A percentile compares a stretch with the other conserved stretches of the same genome.
Conservation (phyloP, 306 rosid species). For the Neltuma alba region DNA sequence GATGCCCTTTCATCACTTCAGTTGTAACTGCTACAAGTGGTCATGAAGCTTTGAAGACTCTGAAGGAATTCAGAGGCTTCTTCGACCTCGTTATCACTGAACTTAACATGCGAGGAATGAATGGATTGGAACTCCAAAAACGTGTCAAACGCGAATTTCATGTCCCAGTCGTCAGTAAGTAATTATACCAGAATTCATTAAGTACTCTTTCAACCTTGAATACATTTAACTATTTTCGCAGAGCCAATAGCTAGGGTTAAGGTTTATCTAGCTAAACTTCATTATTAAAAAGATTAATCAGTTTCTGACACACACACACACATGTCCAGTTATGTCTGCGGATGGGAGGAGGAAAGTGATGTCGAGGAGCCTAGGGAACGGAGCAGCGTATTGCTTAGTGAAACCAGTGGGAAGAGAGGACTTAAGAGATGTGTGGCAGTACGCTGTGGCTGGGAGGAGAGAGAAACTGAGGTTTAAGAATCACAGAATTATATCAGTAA, state of each 20-base stretch:
- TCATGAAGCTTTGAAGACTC: conserved; percentile 57
- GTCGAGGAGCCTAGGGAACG: conserved; percentile 41
- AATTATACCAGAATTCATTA: not conserved
- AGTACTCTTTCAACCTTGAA: not conserved
- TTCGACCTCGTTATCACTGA: conserved; percentile 62
- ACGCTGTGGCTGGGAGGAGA: conserved; percentile 39
- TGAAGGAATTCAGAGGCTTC: conserved; percentile 41
- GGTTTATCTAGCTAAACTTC: not conserved
- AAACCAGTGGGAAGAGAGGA: conserved; percentile 62
- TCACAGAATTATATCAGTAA: not conserved
- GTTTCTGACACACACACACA: not conserved
- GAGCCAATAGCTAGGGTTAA: conserved; percentile 3
- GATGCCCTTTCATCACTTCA: conserved; percentile 41
- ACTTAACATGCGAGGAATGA: conserved; percentile 60
- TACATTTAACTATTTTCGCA: no score
- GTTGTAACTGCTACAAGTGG: conserved; percentile 52
- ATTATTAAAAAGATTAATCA: no score
- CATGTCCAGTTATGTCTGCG: conserved; percentile 64
- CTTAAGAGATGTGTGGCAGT: conserved; percentile 56
- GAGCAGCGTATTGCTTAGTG: conserved; percentile 44
- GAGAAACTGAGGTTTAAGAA: conserved; percentile 24
- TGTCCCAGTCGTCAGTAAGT: conserved; percentile 70
- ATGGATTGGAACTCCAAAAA: conserved; percentile 62
- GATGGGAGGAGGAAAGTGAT: conserved; percentile 52
- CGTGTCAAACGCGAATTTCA: conserved; percentile 51